These are phyloP conservation scores for Zygosaccharomyces sapae DNA, from an alignment of 1,139 yeast species.

Conservation along the genomic window DNA sequence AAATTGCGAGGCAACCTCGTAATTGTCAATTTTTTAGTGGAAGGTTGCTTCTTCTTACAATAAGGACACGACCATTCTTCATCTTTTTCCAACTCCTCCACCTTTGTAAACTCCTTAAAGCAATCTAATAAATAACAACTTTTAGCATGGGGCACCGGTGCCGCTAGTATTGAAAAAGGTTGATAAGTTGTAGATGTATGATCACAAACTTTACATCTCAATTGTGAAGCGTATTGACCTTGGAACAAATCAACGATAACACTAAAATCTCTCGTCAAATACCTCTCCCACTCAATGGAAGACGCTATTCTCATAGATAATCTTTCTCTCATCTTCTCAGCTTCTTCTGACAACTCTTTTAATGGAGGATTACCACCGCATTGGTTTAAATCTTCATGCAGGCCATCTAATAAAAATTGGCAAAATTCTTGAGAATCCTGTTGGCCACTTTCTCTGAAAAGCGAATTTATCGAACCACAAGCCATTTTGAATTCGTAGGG, in stretches of 20 bases:
- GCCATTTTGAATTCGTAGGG: slow-evolving; percentile 52
- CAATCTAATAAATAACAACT: slow-evolving; percentile 51
- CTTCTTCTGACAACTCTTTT: slow-evolving; percentile 63
- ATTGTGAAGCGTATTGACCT: slow-evolving; percentile 81
- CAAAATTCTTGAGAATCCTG: slow-evolving; percentile 93
- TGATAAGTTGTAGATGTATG: slow-evolving; percentile 84
- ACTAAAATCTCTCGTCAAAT: slow-evolving; percentile 78
- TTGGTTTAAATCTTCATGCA: slow-evolving; percentile 85
- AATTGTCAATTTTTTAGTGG: slow-evolving; percentile 64
- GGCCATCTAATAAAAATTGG: slow-evolving; percentile 73
- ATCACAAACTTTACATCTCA: slow-evolving; percentile 71
- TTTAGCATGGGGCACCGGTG: slow-evolving; percentile 58
- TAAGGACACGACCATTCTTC: slow-evolving; percentile 88
- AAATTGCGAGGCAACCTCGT: slow-evolving; percentile 70
- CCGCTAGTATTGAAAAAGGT: slow-evolving; percentile 68
- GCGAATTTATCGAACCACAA: slow-evolving; percentile 64
- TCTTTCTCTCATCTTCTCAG: slow-evolving; percentile 69
- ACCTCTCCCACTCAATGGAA: slow-evolving; percentile 92
- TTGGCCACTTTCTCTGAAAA: slow-evolving; percentile 73
- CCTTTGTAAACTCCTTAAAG: slow-evolving; percentile 61
- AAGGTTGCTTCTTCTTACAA: slow-evolving; percentile 64
- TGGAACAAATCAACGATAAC: slow-evolving; percentile 81
- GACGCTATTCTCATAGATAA: slow-evolving; percentile 81
- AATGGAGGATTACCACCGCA: slow-evolving; percentile 52
- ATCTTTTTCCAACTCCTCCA: slow-evolving; percentile 71